A percentile compares a stretch with the other conserved stretches of the same genome.
phyloP scores from a whole-genome alignment of 2,329 filamentous ascomycete species.

The Ophiostoma quercus region DNA sequence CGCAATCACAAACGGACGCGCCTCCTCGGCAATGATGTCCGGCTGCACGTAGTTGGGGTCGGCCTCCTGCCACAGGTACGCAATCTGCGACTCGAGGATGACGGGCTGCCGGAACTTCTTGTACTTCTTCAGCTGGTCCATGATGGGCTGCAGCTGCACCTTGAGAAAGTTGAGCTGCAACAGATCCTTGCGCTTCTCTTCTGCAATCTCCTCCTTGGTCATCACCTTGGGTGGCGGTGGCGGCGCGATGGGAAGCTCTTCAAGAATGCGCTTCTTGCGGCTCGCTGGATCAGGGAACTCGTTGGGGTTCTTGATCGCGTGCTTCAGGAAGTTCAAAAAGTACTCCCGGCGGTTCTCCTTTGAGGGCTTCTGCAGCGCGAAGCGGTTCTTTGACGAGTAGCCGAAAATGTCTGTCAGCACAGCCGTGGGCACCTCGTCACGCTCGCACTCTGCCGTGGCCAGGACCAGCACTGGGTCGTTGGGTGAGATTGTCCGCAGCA shows the following conservation, averaged over 20 bases:
- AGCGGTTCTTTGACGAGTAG: slow-evolving; percentile 74
- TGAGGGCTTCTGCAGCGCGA: slow-evolving; percentile 60
- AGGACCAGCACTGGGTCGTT: slow-evolving; percentile 86
- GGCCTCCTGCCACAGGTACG: slow-evolving; percentile 78
- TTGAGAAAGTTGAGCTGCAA: slow-evolving; percentile 82
- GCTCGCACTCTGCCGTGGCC: slow-evolving; percentile 70
- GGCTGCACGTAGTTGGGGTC: slow-evolving; percentile 65
- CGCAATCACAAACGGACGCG: slow-evolving; percentile 72
- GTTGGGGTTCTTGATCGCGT: slow-evolving; percentile 73
- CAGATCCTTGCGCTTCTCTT: slow-evolving; percentile 74
- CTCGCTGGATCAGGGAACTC: slow-evolving; percentile 85
- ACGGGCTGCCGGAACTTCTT: slow-evolving; percentile 79
- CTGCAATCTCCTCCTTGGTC: slow-evolving; percentile 74
- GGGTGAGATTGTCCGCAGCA: slow-evolving; percentile 76
- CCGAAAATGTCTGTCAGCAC: slow-evolving; percentile 78
- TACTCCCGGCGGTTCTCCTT: slow-evolving; percentile 66
- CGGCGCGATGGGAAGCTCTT: slow-evolving; percentile 69
- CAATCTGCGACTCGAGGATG: slow-evolving; percentile 66
- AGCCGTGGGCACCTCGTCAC: slow-evolving; percentile 54
- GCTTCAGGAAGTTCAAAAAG: slow-evolving; percentile 68
- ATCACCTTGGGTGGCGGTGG: slow-evolving; percentile 61
- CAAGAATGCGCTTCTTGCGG: slow-evolving; percentile 79
- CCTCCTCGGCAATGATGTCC: slow-evolving; percentile 50
- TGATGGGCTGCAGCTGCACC: slow-evolving; percentile 83
- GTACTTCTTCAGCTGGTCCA: slow-evolving; percentile 96